Base-by-base conservation (phyloP, 73 alveolate species). In the Paramecium tetraurelia region DNA sequence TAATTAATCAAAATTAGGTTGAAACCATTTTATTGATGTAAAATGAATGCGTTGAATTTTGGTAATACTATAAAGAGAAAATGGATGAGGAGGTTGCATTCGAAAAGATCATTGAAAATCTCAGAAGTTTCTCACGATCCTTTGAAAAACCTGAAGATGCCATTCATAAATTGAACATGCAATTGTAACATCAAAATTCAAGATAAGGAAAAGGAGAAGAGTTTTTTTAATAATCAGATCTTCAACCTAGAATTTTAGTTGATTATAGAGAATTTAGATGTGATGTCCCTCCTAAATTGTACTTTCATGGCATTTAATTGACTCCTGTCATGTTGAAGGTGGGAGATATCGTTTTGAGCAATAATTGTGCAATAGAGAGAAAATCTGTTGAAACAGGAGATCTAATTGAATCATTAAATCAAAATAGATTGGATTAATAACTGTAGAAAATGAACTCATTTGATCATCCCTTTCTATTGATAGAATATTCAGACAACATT, bases 321-420 rank as follows among this genome's bases (percentile, higher is more conserved):
- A 89, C 95, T 27, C 98, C 97, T 21, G 93, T 96, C 41, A 94
- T 92, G 58, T 90, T 98, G 29, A 96, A 95, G 53, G 99, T 96
- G 7, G 99, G 99, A 35, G 99, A 98, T 93, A 96, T 95, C 85
- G 85, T 98, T 38, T 85, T 98, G 36, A 92, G 98, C 38, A 97
- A 96, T 86, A 95, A 96, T 63, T 94, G 95, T 46, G 96, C 97
- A 53, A 92, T 96, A 24, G 99, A 96, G 85, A 96, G 98, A 94
- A 98, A 98, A 92, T 95, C 98, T n/a, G 97, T 96, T 0, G 93
- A 95, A 27, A 96, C 99, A 21, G 96, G 97, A 38, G 99, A 98
- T 92, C 71, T 98, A 20, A 94, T 95, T 89, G 96, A 95, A 69
- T 94, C 98, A 29, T 88, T 98, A 40, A 94, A 94, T 76, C 58